These are phyloP conservation scores for Cronartium ribicola DNA, from an alignment of 1,284 basidiomycete genomes.

Conservation along the genomic window DNA sequence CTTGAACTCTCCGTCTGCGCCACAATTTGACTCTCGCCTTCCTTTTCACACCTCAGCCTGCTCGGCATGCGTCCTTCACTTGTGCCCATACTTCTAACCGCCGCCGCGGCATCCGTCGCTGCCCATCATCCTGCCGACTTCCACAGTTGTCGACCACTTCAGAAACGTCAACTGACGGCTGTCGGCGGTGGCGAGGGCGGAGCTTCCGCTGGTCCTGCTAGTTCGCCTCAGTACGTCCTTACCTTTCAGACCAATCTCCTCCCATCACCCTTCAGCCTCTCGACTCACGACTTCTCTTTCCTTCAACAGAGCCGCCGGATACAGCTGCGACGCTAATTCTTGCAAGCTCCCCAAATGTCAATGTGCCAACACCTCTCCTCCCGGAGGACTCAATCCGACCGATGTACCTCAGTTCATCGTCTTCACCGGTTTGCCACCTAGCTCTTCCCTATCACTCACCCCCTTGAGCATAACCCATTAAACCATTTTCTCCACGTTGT, in stretches of 20 bases:
- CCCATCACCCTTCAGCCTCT: not conserved
- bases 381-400: conserved; percentile 64
- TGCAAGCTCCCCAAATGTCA: conserved; percentile 68
- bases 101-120: not conserved
- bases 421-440: conserved; percentile 55
- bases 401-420: conserved; percentile 68
- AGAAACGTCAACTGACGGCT: conserved; percentile 30
- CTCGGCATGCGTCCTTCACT: not conserved
- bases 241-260: not conserved
- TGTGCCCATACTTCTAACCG: not conserved
- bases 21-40: no score
- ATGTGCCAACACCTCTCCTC: conserved; percentile 67
- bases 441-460: not conserved
- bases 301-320: conserved; percentile 55
- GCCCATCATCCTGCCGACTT: conserved; percentile 3
- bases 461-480: conserved; percentile 42
- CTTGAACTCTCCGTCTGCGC: no score
- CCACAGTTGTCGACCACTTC: conserved; percentile 33
- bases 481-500: conserved; percentile 63
- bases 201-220: conserved; percentile 23
- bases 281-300: not conserved
- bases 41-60: no score
- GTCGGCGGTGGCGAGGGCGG: conserved; percentile 29
- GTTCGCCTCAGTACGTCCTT: conserved; percentile 25
- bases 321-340: conserved; percentile 63